A percentile compares a stretch with the other conserved stretches of the same genome.
Conservation (phyloP, 257 asterid species). For the Solanum gandarillasii region DNA sequence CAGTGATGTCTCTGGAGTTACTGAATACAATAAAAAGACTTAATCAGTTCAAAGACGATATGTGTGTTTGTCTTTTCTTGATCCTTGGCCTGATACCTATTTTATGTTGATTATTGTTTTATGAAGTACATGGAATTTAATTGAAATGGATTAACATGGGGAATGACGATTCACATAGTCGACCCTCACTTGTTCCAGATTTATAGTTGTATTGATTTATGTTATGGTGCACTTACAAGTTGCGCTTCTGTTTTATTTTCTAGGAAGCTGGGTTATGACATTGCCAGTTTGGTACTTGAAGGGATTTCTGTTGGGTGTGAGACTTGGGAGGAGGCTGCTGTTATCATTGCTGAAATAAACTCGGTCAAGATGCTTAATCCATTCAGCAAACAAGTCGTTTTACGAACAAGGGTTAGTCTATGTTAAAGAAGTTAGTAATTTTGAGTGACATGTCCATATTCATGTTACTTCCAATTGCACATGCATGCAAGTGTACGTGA, state of each 20-base stretch:
- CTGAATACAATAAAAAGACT: neutral
- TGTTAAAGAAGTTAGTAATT: neutral
- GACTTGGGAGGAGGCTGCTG: slow-evolving; percentile 62
- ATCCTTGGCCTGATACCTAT: neutral
- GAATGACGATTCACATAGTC: neutral
- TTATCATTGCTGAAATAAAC: slow-evolving; percentile 39
- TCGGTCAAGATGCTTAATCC: slow-evolving; percentile 63
- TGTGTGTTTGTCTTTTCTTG: neutral
- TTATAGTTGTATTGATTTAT: neutral
- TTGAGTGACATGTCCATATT: neutral
- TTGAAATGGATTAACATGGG: neutral
- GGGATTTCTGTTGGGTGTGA: slow-evolving; percentile 46
- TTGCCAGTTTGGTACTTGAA: slow-evolving; percentile 49
- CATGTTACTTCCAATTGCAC: neutral
- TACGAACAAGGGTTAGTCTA: slow-evolving; percentile 50
- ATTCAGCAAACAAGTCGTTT: slow-evolving; percentile 35
- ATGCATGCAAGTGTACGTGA: neutral
- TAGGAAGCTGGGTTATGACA: slow-evolving; percentile 59
- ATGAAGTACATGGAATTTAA: neutral
- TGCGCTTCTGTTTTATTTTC: neutral
- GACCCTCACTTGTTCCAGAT: neutral
- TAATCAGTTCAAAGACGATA: neutral
- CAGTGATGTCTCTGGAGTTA: neutral
- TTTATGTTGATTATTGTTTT: neutral
- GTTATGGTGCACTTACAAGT: neutral